Evolutionary conservation across 352 stramenopile species (phyloP).

Genomic region (Phytophthora chlamydospora): DNA sequence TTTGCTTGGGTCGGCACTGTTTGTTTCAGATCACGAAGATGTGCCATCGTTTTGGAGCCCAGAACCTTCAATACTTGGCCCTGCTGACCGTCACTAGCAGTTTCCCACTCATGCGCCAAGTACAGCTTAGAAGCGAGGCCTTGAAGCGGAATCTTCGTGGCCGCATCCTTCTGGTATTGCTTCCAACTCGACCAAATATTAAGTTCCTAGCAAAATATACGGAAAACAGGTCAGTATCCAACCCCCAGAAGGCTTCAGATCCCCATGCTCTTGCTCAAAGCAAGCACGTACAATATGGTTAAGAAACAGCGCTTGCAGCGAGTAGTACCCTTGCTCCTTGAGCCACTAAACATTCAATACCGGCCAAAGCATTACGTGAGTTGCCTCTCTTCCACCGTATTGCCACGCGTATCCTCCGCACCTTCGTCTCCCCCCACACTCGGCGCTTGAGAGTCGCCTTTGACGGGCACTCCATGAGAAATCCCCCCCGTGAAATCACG

Average conservation of each 20-base stretch:
- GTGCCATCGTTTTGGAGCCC: conserved; percentile 18
- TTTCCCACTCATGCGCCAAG: conserved; percentile 55
- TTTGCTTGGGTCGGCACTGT: conserved; percentile 3
- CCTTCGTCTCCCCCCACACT: conserved; percentile 59
- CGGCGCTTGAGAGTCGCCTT: conserved; percentile 41
- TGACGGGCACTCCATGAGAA: conserved; percentile 48
- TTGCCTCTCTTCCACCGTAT: too few relatives aligned
- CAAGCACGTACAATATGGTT: conserved; percentile 74
- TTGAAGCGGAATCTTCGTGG: conserved; percentile 44
- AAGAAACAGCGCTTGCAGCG: conserved; percentile 64
- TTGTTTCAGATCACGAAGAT: conserved; percentile 29
- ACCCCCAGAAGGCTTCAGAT: neutral
- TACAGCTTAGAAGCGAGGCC: conserved; percentile 61
- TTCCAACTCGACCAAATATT: conserved; percentile 72
- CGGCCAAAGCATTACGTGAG: neutral
- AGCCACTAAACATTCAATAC: conserved; percentile 73
- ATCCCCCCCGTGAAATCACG: conserved; percentile 56
- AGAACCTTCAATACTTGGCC: conserved; percentile 28
- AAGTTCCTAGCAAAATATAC: conserved; percentile 52
- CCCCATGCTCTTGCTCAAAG: neutral
- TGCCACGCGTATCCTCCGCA: conserved; percentile 4
- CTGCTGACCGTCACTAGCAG: conserved; percentile 22
- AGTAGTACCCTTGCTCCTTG: conserved; percentile 61
- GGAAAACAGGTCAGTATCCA: conserved; percentile 14
- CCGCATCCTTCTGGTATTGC: conserved; percentile 34